These are phyloP conservation scores for Penicillium samsonianum DNA, from an alignment of 495 filamentous ascomycete species.

Conservation along the genomic window DNA sequence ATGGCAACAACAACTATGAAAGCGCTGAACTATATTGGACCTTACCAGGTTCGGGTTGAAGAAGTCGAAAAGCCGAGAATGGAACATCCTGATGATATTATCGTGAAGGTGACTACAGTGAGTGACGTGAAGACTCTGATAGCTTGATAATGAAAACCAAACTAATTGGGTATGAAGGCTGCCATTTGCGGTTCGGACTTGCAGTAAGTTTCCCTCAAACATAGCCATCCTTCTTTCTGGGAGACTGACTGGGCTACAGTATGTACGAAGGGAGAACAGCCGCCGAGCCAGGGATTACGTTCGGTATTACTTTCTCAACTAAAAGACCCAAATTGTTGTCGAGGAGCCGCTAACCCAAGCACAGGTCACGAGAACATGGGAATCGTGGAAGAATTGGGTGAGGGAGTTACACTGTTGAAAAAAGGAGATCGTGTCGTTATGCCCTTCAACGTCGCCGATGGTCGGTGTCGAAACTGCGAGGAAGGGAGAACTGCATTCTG, in stretches of 20 bases:
- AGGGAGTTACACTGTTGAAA: constrained; percentile 50
- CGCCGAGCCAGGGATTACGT: constrained; percentile 53
- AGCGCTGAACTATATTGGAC: constrained; percentile 56
- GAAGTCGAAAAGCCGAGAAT: constrained; percentile 52
- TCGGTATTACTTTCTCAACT: constrained; percentile 33
- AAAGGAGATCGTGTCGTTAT: constrained; percentile 58
- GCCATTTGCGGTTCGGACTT: constrained; percentile 56
- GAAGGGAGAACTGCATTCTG: constrained; percentile 60
- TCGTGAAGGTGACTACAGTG: constrained; percentile 59
- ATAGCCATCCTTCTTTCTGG: neutral
- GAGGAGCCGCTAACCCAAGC: constrained; percentile 2
- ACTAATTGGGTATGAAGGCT: constrained; percentile 23
- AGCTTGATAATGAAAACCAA: neutral
- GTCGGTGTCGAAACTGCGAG: constrained; percentile 59
- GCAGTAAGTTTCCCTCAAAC: constrained; percentile 26
- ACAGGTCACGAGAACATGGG: constrained; percentile 61
- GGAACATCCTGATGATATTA: constrained; percentile 54
- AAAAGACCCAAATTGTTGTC: neutral
- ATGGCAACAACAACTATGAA: constrained; percentile 46
- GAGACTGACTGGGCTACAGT: constrained; percentile 25
- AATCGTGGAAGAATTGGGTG: constrained; percentile 46
- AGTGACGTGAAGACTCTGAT: constrained; percentile 15
- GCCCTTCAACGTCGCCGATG: constrained; percentile 61
- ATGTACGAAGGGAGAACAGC: constrained; percentile 58
- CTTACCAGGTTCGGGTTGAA: constrained; percentile 52